Evolutionary conservation across 345 rosid genomes (phyloP).

Genomic region (Pistacia integerrima): DNA sequence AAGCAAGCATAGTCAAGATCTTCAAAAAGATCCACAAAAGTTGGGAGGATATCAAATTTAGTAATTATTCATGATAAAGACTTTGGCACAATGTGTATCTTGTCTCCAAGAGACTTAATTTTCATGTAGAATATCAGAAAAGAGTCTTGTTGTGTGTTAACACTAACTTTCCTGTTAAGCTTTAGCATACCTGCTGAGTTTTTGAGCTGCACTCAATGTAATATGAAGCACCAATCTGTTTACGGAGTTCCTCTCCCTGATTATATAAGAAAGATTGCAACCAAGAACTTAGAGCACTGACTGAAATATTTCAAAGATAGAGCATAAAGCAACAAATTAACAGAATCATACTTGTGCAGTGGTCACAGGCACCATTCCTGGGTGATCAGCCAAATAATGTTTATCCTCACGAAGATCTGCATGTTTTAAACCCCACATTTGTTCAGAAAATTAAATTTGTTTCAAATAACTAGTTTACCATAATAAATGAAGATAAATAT

Average conservation of each 20-base stretch:
- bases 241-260: constrained; percentile 97
- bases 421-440: constrained; percentile 29
- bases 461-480: constrained; percentile 16
- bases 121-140: not conserved
- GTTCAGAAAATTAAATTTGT: constrained; percentile 1
- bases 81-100: not conserved
- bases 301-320: not conserved
- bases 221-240: constrained; percentile 87
- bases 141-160: not conserved
- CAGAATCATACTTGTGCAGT: constrained; percentile 71
- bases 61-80: not conserved
- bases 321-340: constrained; percentile 5
- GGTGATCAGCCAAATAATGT: constrained; percentile 94
- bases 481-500: constrained; percentile 13
- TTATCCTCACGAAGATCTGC: constrained; percentile 97
- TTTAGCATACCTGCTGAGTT: constrained; percentile 83
- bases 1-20: constrained; percentile 1
- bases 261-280: constrained; percentile 6
- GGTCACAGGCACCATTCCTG: constrained; percentile 86
- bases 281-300: constrained; percentile 12
- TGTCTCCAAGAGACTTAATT: not conserved
- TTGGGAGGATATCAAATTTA: not conserved
- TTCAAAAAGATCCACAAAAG: not conserved
- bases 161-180: constrained; percentile 11
- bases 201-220: constrained; percentile 98